A percentile compares a stretch with the other conserved stretches of the same genome.
phyloP scores from a whole-genome alignment of 208 protist genomes.

The Lotmaria passim region DNA sequence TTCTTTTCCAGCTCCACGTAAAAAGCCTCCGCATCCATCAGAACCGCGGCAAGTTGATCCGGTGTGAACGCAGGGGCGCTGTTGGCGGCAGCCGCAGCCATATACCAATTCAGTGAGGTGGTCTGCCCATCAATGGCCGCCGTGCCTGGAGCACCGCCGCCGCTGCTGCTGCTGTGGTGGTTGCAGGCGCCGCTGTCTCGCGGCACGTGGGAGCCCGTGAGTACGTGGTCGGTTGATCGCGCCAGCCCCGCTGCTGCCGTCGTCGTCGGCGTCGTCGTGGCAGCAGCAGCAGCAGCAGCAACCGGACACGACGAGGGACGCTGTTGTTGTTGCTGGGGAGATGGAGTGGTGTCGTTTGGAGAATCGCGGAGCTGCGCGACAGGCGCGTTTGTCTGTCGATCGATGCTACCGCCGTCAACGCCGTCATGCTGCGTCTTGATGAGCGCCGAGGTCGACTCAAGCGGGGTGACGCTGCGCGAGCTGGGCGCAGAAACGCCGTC shows the following conservation, averaged over 20 bases:
- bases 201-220: too few species aligned
- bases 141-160: background rate
- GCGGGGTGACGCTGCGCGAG: constrained; percentile 13
- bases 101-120: background rate
- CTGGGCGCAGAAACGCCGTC: background rate
- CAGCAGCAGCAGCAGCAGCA: background rate
- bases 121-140: background rate
- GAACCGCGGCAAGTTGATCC: constrained; percentile 25
- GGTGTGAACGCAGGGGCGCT: background rate
- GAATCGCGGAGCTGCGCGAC: too few species aligned
- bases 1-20: constrained; percentile 32
- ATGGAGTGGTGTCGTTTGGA: too few species aligned
- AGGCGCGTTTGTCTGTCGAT: background rate
- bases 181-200: too few species aligned
- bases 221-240: too few species aligned
- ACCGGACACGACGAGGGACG: too few species aligned
- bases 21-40: constrained; percentile 35
- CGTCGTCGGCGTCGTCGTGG: too few species aligned
- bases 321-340: too few species aligned
- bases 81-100: background rate
- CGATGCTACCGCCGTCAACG: background rate
- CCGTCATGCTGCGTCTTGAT: background rate
- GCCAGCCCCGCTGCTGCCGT: background rate
- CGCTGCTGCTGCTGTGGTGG: background rate
- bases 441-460: background rate